phyloP scores from a whole-genome alignment of 495 filamentous ascomycete genomes.

The Penicillium canescens region DNA sequence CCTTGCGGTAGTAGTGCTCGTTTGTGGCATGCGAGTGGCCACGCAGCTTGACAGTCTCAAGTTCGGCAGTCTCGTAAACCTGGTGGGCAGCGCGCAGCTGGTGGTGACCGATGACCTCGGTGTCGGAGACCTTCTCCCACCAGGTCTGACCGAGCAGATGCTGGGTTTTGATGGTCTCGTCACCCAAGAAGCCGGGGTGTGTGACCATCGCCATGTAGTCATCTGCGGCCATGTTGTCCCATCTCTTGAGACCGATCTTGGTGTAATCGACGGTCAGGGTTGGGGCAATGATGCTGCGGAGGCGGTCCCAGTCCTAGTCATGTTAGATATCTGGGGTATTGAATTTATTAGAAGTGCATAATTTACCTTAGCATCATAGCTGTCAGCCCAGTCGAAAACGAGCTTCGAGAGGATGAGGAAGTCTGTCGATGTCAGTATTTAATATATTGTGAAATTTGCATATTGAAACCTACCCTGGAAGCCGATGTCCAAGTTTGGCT shows the following conservation, averaged over 20 bases:
- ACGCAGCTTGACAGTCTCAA: conserved; percentile 34
- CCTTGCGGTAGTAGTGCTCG: conserved; percentile 71
- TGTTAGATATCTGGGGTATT: neutral
- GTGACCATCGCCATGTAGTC: conserved; percentile 73
- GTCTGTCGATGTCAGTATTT: conserved; percentile 15
- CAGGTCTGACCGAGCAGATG: conserved; percentile 72
- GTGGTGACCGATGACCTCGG: conserved; percentile 69
- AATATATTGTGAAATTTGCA: neutral
- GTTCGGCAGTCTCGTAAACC: conserved; percentile 25
- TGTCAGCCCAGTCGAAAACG: conserved; percentile 76
- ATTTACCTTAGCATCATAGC: conserved; percentile 68
- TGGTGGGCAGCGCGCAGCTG: conserved; percentile 76
- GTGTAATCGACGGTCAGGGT: conserved; percentile 73
- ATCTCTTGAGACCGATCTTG: conserved; percentile 68
- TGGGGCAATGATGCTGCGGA: conserved; percentile 70
- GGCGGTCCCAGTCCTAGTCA: conserved; percentile 64
- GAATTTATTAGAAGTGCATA: neutral
- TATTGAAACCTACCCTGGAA: conserved; percentile 22
- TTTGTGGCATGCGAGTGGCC: conserved; percentile 70
- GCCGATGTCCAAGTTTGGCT: conserved; percentile 31
- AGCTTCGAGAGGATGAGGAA: conserved; percentile 28
- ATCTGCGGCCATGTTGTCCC: conserved; percentile 71
- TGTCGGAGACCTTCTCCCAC: conserved; percentile 71
- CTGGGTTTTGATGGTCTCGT: conserved; percentile 70
- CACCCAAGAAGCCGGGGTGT: conserved; percentile 65